Conservation (phyloP, 2,329 filamentous ascomycete genomes). For the Scortechinia acanthostroma region DNA sequence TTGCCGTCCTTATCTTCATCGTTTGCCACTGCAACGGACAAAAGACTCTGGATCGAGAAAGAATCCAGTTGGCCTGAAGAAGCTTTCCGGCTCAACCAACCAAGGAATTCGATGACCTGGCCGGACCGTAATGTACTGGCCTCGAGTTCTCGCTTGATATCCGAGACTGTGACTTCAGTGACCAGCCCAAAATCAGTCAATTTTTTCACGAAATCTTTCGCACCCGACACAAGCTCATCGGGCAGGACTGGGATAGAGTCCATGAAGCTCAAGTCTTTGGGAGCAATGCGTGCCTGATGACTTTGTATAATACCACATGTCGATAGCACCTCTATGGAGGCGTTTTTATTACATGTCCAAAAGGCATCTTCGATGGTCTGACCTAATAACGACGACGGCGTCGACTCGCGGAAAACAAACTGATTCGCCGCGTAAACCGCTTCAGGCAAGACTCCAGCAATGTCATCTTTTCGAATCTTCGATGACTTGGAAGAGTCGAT, state of each 20-base stretch:
- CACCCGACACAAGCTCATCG: slow-evolving; percentile 39
- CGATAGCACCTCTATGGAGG: slow-evolving; percentile 64
- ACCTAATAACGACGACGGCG: slow-evolving; percentile 57
- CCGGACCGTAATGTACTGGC: slow-evolving; percentile 51
- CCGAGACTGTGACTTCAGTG: slow-evolving; percentile 61
- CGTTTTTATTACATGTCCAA: slow-evolving; percentile 63
- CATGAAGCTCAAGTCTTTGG: slow-evolving; percentile 50
- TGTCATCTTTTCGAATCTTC: slow-evolving; percentile 42
- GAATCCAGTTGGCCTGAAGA: slow-evolving; percentile 48
- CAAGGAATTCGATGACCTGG: slow-evolving; percentile 58
- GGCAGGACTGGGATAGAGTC: slow-evolving; percentile 67
- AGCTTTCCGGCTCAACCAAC: slow-evolving; percentile 57
- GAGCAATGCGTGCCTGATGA: slow-evolving; percentile 53
- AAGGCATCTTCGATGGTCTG: slow-evolving; percentile 66
- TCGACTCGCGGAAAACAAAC: slow-evolving; percentile 63
- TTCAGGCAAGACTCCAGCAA: slow-evolving; percentile 45
- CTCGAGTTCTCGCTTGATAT: slow-evolving; percentile 63
- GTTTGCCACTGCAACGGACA: slow-evolving; percentile 50
- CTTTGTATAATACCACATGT: slow-evolving; percentile 66
- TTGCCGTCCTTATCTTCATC: slow-evolving; percentile 19
- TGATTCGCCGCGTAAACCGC: slow-evolving; percentile 59
- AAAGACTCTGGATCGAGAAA: slow-evolving; percentile 44
- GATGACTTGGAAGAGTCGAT: slow-evolving; percentile 16
- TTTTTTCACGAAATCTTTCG: slow-evolving; percentile 50
- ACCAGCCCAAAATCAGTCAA: slow-evolving; percentile 60